Conservation (phyloP, 805 yeast species). For the Scheffersomyces ergatensis region DNA sequence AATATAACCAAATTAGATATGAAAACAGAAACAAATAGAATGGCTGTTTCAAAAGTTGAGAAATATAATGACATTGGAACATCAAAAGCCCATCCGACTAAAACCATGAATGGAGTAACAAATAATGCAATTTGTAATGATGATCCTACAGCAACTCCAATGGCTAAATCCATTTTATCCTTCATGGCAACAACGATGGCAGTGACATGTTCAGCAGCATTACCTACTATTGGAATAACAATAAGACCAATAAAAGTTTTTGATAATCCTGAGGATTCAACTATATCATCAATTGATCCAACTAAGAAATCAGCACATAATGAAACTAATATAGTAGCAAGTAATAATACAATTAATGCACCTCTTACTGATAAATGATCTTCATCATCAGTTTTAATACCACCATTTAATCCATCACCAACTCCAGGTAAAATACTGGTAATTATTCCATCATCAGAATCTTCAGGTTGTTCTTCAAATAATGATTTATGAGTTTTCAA, state of each 20-base stretch:
- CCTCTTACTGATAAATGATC: constrained; percentile 50
- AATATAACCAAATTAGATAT: constrained; percentile 81
- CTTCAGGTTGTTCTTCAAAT: constrained; percentile 53
- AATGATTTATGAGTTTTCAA: constrained; percentile 77
- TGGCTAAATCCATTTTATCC: constrained; percentile 95
- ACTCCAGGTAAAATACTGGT: constrained; percentile 23
- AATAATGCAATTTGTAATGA: constrained; percentile 93
- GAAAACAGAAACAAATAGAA: constrained; percentile 84
- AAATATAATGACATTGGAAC: constrained; percentile 92
- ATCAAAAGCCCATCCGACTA: constrained; percentile 88
- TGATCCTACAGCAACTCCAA: constrained; percentile 96
- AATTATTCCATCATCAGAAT: constrained; percentile 37
- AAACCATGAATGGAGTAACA: constrained; percentile 92
- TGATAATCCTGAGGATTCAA: constrained; percentile 78
- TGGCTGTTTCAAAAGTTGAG: constrained; percentile 91
- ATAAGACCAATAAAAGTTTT: constrained; percentile 94
- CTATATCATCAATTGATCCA: constrained; percentile 88
- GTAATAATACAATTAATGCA: constrained; percentile 53
- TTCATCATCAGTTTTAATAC: constrained; percentile 18
- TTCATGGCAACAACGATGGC: constrained; percentile 93
- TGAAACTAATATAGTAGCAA: constrained; percentile 77
- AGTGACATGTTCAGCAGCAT: constrained; percentile 98
- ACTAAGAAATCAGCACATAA: constrained; percentile 92
- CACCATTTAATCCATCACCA: constrained; percentile 5
- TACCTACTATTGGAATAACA: constrained; percentile 94